A percentile compares a stretch with the other conserved stretches of the same genome.
These are phyloP conservation scores for Rossbeevera mucosa DNA, from an alignment of 768 basidiomycete genomes.

Conservation along the genomic window DNA sequence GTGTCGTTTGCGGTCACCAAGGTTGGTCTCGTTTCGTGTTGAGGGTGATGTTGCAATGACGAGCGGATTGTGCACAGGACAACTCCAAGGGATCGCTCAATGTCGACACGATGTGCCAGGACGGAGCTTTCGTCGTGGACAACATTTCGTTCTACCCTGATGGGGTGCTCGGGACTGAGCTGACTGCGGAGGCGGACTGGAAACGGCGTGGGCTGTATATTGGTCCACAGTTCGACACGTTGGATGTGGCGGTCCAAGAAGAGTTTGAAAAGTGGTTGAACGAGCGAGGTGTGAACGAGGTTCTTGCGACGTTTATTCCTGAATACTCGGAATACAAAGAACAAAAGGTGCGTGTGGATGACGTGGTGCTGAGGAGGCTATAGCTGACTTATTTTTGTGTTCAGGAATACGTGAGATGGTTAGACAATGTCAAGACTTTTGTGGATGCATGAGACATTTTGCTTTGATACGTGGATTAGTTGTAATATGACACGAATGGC, in stretches of 20 bases:
- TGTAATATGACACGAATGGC: slow-evolving; percentile 9
- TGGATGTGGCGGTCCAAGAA: slow-evolving; percentile 83
- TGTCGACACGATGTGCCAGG: slow-evolving; percentile 74
- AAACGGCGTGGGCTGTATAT: slow-evolving; percentile 87
- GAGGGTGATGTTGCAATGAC: background rate
- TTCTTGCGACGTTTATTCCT: slow-evolving; percentile 79
- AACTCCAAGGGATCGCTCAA: slow-evolving; percentile 62
- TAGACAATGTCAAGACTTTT: slow-evolving; percentile 77
- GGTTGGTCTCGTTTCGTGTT: slow-evolving; percentile 33
- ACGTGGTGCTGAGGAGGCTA: background rate
- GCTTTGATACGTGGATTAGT: background rate
- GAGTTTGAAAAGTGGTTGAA: slow-evolving; percentile 87
- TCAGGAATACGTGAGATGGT: slow-evolving; percentile 91
- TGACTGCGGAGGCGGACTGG: slow-evolving; percentile 91
- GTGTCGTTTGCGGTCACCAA: slow-evolving; percentile 83
- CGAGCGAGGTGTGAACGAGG: slow-evolving; percentile 86
- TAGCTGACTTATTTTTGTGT: slow-evolving; percentile 5
- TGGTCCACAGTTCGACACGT: slow-evolving; percentile 90
- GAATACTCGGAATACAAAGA: slow-evolving; percentile 90
- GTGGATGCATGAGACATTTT: slow-evolving; percentile 50
- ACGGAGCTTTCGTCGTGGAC: slow-evolving; percentile 79
- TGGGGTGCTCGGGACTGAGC: slow-evolving; percentile 61
- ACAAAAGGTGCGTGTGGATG: slow-evolving; percentile 60
- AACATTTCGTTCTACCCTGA: slow-evolving; percentile 86
- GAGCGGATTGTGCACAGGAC: slow-evolving; percentile 32